phyloP scores from a whole-genome alignment of 2,329 filamentous ascomycete genomes.

The Diaporthe humulicola region DNA sequence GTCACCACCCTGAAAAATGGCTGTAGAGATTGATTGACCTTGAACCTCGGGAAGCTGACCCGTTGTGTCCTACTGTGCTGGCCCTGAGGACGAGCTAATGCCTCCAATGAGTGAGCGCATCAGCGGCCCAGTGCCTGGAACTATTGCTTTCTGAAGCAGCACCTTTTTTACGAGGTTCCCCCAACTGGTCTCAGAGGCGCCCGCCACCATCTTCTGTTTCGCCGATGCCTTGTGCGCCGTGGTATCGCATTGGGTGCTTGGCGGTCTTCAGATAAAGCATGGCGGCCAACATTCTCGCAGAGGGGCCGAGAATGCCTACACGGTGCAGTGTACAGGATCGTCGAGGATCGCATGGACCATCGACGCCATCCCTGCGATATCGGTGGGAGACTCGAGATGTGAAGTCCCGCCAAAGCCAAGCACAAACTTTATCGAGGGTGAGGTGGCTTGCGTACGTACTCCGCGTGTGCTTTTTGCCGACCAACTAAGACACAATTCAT shows the following conservation, averaged over 20 bases:
- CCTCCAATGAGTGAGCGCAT: constrained; percentile 1
- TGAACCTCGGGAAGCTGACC: not conserved
- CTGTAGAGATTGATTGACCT: not conserved
- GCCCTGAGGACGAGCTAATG: not conserved
- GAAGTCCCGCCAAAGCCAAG: constrained; percentile 27
- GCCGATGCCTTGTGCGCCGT: constrained; percentile 8
- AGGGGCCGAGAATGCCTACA: not conserved
- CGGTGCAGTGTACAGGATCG: constrained; percentile 6
- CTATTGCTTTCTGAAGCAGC: constrained; percentile 27
- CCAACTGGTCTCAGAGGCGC: constrained; percentile 4
- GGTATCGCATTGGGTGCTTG: constrained; percentile 22
- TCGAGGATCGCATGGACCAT: constrained; percentile 3
- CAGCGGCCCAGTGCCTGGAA: not conserved
- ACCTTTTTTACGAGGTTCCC: constrained; percentile 5
- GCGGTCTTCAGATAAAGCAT: not conserved
- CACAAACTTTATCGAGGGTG: constrained; percentile 27
- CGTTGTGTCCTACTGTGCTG: not conserved
- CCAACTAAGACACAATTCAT: not conserved
- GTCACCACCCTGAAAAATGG: not conserved
- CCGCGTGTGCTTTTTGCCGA: constrained; percentile 17
- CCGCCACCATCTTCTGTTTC: constrained; percentile 1
- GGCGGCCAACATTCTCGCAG: not conserved
- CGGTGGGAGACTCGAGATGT: not conserved
- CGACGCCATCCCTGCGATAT: not conserved
- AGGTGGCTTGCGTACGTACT: not conserved